Evolutionary conservation across 148 eudicot species (phyloP).

Genomic region (Vaccinium darrowii): DNA sequence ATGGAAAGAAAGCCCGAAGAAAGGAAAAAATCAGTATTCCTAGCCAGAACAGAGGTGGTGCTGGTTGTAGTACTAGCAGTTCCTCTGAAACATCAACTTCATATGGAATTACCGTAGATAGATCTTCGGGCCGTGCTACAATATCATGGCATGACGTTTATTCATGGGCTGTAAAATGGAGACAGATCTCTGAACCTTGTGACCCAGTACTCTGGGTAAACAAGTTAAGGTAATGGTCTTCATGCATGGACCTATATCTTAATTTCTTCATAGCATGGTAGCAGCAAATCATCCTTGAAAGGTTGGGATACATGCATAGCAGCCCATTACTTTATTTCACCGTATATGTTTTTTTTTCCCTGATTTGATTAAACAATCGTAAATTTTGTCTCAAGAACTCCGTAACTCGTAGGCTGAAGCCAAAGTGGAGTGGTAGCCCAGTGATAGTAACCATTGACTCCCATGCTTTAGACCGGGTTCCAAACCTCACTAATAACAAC

Average conservation of each 20-base stretch:
- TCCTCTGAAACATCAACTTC: constrained; percentile 57
- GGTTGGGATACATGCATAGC: neutral
- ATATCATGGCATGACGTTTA: constrained; percentile 89
- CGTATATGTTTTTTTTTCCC: neutral
- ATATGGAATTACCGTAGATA: constrained; percentile 54
- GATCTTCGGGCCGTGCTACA: constrained; percentile 58
- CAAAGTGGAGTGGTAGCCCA: too few species aligned
- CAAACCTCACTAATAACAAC: too few species aligned
- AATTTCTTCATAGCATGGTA: neutral
- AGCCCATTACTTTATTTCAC: neutral
- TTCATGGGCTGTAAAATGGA: constrained; percentile 92
- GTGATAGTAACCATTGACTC: too few species aligned
- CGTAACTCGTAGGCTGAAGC: neutral
- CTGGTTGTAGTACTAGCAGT: constrained; percentile 89
- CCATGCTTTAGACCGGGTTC: too few species aligned
- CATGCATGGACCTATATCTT: neutral
- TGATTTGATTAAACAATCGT: neutral
- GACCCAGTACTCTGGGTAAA: constrained; percentile 98
- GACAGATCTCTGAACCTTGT: constrained; percentile 98
- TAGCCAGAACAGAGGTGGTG: constrained; percentile 94
- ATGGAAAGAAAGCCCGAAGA: constrained; percentile 71
- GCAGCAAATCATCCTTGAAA: neutral
- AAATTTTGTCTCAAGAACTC: neutral
- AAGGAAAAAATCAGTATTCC: constrained; percentile 56
- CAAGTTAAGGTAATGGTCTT: constrained; percentile 69